Conservation (phyloP, 2,329 filamentous ascomycete genomes). For the Sporothrix schenckii region DNA sequence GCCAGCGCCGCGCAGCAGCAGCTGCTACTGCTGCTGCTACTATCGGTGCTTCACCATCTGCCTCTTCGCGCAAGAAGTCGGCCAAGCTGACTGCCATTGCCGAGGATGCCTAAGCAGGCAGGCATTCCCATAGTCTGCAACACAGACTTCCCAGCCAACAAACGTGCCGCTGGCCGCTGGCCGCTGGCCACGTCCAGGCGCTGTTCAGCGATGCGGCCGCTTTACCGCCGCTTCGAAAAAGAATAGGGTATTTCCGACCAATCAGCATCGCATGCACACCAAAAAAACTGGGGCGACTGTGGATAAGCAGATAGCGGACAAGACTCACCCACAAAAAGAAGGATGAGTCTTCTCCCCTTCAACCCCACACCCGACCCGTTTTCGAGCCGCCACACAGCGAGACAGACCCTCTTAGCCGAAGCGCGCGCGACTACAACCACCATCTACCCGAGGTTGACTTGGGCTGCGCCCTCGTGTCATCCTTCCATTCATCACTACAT, state of each 20-base stretch:
- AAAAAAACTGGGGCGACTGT: constrained; percentile 23
- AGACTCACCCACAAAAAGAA: neutral
- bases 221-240: constrained; percentile 8
- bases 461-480: constrained; percentile 6
- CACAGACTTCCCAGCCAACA: neutral
- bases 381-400: constrained; percentile 2
- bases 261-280: constrained; percentile 4
- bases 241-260: neutral
- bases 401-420: constrained; percentile 5
- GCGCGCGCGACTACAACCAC: neutral
- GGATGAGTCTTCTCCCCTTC: neutral
- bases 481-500: neutral
- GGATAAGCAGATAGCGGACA: neutral
- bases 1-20: constrained; percentile 40
- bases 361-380: constrained; percentile 7
- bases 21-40: too few species aligned
- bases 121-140: too few species aligned
- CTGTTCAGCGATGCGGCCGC: neutral
- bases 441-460: constrained; percentile 20
- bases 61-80: constrained; percentile 49
- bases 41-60: neutral
- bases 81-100: constrained; percentile 59
- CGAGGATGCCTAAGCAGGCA: constrained; percentile 44
- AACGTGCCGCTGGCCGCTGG: neutral
- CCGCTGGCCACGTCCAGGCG: too few species aligned